Conservation (phyloP, 495 filamentous ascomycete species). For the Staphylotrichum tortipilum region DNA sequence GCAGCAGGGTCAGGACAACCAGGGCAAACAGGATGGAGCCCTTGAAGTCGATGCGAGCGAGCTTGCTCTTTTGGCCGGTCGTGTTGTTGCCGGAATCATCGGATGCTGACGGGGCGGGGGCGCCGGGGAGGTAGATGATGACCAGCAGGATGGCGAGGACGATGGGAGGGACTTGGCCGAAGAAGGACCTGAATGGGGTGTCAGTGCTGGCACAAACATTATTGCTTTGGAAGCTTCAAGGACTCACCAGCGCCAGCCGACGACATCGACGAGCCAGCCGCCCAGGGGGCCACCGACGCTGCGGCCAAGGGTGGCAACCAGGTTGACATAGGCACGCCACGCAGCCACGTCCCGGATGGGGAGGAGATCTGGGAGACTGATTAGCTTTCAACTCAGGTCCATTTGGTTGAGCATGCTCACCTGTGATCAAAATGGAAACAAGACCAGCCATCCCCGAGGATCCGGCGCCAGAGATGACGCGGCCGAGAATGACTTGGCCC, state of each 20-base stretch:
- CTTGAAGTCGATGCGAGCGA: slow-evolving; percentile 50
- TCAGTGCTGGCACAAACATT: not conserved
- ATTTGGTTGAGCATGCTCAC: slow-evolving; percentile 19
- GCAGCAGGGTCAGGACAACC: slow-evolving; percentile 40
- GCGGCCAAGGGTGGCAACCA: slow-evolving; percentile 55
- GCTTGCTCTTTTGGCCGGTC: slow-evolving; percentile 16
- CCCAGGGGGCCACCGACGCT: slow-evolving; percentile 56
- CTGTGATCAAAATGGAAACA: slow-evolving; percentile 54
- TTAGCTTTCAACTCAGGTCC: not conserved
- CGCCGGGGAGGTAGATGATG: slow-evolving; percentile 35
- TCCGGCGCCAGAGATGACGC: slow-evolving; percentile 51
- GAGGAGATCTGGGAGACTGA: slow-evolving; percentile 41
- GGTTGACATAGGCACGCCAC: slow-evolving; percentile 60
- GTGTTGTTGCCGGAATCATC: not conserved
- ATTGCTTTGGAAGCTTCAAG: slow-evolving; percentile 23
- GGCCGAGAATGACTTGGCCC: slow-evolving; percentile 48
- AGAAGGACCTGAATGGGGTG: slow-evolving; percentile 36
- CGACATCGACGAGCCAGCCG: slow-evolving; percentile 54
- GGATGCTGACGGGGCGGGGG: not conserved
- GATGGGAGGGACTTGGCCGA: slow-evolving; percentile 50
- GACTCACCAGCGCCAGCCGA: slow-evolving; percentile 55
- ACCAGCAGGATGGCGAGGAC: slow-evolving; percentile 45
- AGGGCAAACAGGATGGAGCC: slow-evolving; percentile 44
- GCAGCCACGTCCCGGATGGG: slow-evolving; percentile 57
- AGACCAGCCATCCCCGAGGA: slow-evolving; percentile 50